A percentile compares a stretch with the other conserved stretches of the same genome.
Evolutionary conservation across 1,284 basidiomycete species (phyloP).

Genomic region (Microbotryum lychnidis-dioicae): DNA sequence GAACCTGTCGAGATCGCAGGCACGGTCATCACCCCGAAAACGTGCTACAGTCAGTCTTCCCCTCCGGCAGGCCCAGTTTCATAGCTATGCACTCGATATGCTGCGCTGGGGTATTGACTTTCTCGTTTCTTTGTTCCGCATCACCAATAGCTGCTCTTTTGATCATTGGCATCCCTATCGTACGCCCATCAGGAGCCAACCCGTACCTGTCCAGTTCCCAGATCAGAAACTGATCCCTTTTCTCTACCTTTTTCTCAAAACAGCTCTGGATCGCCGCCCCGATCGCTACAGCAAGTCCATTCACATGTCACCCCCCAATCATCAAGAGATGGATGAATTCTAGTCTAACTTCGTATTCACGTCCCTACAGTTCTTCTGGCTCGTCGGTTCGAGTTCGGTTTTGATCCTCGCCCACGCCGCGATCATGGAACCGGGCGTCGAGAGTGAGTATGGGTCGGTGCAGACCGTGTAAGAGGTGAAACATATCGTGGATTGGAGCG

Average conservation of each 20-base stretch:
- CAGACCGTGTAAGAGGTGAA: conserved; percentile 39
- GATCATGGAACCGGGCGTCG: conserved; percentile 76
- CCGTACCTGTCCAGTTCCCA: not conserved
- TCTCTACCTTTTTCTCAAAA: not conserved
- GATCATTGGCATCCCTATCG: conserved; percentile 38
- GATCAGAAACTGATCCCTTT: not conserved
- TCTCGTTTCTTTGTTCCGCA: not conserved
- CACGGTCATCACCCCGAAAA: conserved; percentile 68
- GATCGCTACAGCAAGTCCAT: not conserved
- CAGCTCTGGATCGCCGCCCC: not conserved
- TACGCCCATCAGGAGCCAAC: conserved; percentile 22
- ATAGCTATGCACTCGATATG: no score
- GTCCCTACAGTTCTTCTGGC: conserved; percentile 37
- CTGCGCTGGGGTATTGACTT: no score
- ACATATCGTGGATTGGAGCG: not conserved
- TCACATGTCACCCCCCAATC: not conserved
- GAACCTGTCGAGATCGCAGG: conserved; percentile 71
- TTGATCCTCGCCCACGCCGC: conserved; percentile 64
- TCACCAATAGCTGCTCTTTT: conserved; percentile 31
- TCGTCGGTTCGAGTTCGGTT: conserved; percentile 40
- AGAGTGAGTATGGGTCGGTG: conserved; percentile 75
- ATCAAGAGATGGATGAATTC: not conserved
- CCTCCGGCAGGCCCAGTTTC: no score
- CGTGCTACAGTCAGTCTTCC: conserved; percentile 14
- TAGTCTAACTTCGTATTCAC: not conserved